Evolutionary conservation across 306 rosid species (phyloP).

Genomic region (Sechiopsis laciniata): DNA sequence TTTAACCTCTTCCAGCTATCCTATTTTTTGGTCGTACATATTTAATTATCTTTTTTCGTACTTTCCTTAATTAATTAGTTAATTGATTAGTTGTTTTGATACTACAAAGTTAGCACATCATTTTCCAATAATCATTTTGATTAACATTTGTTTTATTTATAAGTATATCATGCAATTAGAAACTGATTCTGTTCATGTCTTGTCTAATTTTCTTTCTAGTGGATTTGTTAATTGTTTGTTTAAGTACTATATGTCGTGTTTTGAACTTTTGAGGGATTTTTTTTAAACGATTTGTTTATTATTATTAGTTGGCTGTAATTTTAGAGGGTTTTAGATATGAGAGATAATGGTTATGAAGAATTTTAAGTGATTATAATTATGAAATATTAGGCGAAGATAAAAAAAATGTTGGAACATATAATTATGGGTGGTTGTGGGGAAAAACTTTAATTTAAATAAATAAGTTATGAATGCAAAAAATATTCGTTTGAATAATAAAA

Average conservation of each 20-base stretch:
- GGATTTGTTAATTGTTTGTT: neutral
- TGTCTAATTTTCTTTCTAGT: neutral
- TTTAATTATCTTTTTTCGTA: slow-evolving; percentile 7
- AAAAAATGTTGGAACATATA: too few species aligned
- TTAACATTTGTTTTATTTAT: neutral
- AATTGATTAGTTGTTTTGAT: neutral
- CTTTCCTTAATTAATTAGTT: neutral
- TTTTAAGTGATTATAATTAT: too few species aligned
- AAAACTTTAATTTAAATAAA: too few species aligned
- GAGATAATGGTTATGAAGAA: too few species aligned
- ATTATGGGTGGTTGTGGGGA: too few species aligned
- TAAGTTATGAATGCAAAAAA: too few species aligned
- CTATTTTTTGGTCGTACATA: neutral
- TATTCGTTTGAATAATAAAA: too few species aligned
- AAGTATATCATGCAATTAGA: neutral
- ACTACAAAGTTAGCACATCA: neutral
- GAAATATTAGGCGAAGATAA: too few species aligned
- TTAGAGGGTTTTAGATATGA: too few species aligned
- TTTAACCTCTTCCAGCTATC: neutral
- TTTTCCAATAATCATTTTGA: slow-evolving; percentile 2
- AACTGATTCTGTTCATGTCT: neutral
- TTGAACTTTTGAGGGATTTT: too few species aligned
- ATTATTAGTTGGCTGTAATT: neutral
- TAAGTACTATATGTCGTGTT: too few species aligned
- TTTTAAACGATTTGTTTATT: too few species aligned